Conservation (phyloP, 257 asterid genomes). For the Striga asiatica region DNA sequence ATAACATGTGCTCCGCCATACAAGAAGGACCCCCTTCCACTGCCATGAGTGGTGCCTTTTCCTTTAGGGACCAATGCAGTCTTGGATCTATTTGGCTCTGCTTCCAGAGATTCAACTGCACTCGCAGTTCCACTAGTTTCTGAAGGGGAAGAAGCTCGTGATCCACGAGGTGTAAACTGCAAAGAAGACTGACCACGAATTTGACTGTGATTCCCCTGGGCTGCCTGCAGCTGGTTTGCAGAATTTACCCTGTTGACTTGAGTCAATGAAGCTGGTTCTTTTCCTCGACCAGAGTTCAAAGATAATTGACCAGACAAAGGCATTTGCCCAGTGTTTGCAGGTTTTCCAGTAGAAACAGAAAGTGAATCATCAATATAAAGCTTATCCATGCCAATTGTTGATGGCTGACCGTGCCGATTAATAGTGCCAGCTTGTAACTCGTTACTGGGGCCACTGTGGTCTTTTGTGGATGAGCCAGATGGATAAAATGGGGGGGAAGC, state of each 20-base stretch:
- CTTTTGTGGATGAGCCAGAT: conserved; percentile 71
- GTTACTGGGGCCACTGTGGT: conserved; percentile 28
- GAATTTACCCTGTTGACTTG: conserved; percentile 42
- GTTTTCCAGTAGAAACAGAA: no score
- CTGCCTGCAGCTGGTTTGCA: conserved; percentile 32
- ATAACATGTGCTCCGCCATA: conserved; percentile 73
- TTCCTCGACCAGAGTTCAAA: conserved; percentile 50
- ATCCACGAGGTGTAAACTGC: conserved; percentile 31
- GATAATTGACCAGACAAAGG: conserved; percentile 36
- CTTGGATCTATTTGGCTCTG: conserved; percentile 37
- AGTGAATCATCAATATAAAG: no score
- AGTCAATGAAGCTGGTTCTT: conserved; percentile 42
- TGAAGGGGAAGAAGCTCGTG: conserved; percentile 63
- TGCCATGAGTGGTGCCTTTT: conserved; percentile 45
- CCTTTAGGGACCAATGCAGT: conserved; percentile 57
- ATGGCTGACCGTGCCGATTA: no score
- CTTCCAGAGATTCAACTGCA: conserved; percentile 41
- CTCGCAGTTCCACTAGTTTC: conserved; percentile 28
- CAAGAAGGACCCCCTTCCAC: conserved; percentile 60
- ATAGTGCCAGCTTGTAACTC: conserved; percentile 35
- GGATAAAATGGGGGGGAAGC: conserved; percentile 99
- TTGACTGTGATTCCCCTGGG: conserved; percentile 46
- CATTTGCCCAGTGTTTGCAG: conserved; percentile 36
- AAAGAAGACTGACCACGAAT: conserved; percentile 38
- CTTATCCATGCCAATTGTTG: no score